Base-by-base conservation (phyloP, 495 filamentous ascomycete species). In the Penicillium fimorum region DNA sequence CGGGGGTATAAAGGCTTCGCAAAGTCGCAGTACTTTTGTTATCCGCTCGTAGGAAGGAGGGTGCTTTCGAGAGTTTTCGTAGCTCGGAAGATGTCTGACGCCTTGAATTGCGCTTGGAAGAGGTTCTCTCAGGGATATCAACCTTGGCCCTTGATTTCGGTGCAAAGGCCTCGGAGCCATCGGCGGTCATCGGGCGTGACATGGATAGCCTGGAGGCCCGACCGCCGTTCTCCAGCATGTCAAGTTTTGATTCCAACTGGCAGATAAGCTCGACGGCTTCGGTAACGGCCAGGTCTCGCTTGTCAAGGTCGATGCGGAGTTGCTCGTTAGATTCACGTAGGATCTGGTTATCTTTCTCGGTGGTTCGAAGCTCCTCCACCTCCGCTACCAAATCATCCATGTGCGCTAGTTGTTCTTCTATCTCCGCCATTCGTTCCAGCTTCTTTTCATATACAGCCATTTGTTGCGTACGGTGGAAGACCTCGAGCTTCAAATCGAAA, bases 401-500 rank as follows among this genome's bases (percentile, higher is more conserved):
- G 25, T 85, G 83, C 37, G 85, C 79, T 53, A 87, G 78, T 58
- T 93, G 86, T 33, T 82, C 77, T 48, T 85, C 80, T 47, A 90
- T 69, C 55, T 88, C 84, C 30, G 87, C 74, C 43, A 90, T 81
- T 47, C 86, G 86, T 10, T 82, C 85, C 27, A 84, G 68, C 61
- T 87, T 90, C 47, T 85, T 81, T 67, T 91, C 87, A 51, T 92
- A 50, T n/a, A 76, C 73, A 15, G 78, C 71, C 58, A 90, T 78
- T 32, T 90, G 83, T 47, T 87, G 77, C 11, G 76, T 68, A 17
- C 87, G 80, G 59, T 96, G 88, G 62, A 83, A 89, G 2, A 96
- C 77, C 57, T 93, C 89, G 46, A 96, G 76, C 69, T 96, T 96
- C 54, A 97, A 76, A 64, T 92, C 89, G 64, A 96, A 97, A 62